Conservation (phyloP, 2,329 filamentous ascomycete genomes). For the Domatiomyces catenatus region DNA sequence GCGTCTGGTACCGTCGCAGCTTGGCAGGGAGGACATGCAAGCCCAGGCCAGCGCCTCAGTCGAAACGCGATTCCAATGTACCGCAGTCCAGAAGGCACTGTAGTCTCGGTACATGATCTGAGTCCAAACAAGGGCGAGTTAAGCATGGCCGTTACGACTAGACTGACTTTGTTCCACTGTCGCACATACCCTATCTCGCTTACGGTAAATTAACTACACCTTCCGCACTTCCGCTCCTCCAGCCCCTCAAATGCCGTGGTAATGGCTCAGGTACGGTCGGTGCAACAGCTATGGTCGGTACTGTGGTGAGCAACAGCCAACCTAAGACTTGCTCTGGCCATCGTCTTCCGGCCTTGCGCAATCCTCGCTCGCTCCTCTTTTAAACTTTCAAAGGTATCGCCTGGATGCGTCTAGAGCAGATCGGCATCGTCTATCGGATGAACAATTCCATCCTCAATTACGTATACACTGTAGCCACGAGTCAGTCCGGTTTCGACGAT, state of each 20-base stretch:
- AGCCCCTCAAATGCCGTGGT: no score
- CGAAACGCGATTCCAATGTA: no score
- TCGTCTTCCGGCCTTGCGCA: neutral
- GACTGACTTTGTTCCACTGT: neutral
- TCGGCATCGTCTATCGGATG: neutral
- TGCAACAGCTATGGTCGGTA: no score
- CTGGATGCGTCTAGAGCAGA: neutral
- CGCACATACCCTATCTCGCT: neutral
- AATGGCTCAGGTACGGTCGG: no score
- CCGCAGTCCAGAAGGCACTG: no score
- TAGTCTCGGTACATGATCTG: no score
- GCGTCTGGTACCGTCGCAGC: no score
- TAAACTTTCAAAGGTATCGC: neutral
- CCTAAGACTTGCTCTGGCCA: neutral
- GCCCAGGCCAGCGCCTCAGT: no score
- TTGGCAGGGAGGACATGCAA: no score
- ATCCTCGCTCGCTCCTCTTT: neutral
- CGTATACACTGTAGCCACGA: no score
- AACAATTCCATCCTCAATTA: neutral
- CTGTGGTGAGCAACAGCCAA: neutral
- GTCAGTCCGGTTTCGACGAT: no score
- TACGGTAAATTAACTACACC: neutral
- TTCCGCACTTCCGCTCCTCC: neutral
- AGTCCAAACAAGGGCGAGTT: no score
- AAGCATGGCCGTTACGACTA: neutral